Evolutionary conservation across 345 rosid genomes (phyloP), one percentile per base, ranked within the genome.

Genomic region (Crucihimalaya himalaica): DNA sequence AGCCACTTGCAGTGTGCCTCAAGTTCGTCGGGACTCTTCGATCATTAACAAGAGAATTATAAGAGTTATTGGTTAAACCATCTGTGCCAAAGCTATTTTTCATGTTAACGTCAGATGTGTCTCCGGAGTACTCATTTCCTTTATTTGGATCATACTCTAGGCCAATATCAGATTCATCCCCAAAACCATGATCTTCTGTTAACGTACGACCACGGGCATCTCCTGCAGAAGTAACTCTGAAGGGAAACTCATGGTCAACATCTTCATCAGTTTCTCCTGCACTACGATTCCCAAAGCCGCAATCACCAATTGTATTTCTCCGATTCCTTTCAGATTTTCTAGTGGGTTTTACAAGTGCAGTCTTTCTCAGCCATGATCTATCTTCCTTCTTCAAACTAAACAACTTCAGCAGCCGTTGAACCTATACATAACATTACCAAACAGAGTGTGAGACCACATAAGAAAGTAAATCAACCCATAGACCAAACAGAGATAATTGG

Each of bases 371-470:
- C 16, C 6, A 34, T 59, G 75, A 51, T 55, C 71, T 34, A 73
- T 56, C 72, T 74, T 45, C 56, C 71, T 83, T 83, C 70, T 83
- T 76, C 31, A 39, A 20, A 72, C 82, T 77, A 79, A 85, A 89
- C 72, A 87, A 51, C 32, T 45, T 52, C 25, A 89, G 78, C 56
- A 76, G 58, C 43, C 51, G 69, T 25, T 62, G 58, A 76, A 89
- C 88, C 95, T 89, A 60, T 63, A 82, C 4, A 65, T 57, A 18
- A 62, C 23, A 54, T 52, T 43, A 59, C 15, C 68, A 50, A 67
- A 67, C 13, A 45, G 27, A 68, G 39, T 57, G 31, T 37, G 51
- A 67, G n/a, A 57, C 21, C 32, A 68, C 54, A 50, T 0, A 25
- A 2, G 34, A 37, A 20, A 14, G 57, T 34, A 42, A 70, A 57